Conservation (phyloP, 768 basidiomycete species). For the Lactifluus echinatus region DNA sequence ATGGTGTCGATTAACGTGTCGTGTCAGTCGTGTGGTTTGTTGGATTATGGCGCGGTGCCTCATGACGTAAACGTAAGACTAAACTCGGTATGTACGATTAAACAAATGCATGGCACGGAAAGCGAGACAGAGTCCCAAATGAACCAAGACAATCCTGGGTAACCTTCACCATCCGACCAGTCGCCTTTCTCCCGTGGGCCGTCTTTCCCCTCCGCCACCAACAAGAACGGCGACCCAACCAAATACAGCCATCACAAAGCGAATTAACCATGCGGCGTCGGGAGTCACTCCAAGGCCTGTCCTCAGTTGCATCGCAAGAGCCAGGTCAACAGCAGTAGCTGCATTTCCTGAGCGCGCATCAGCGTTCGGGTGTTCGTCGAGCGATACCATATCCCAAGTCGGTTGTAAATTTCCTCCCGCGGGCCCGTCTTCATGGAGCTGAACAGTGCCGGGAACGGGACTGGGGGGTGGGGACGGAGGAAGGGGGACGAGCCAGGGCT, state of each 20-base stretch:
- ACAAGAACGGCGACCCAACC: slow-evolving; percentile 65
- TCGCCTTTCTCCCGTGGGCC: slow-evolving; percentile 2
- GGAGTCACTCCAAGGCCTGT: slow-evolving; percentile 63
- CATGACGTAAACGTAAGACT: background rate
- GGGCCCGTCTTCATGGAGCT: slow-evolving; percentile 5
- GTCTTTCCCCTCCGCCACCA: slow-evolving; percentile 19
- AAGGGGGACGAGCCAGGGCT: slow-evolving; percentile 19
- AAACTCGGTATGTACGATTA: background rate
- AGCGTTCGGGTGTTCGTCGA: slow-evolving; percentile 17
- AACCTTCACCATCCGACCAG: background rate
- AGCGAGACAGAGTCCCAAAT: too few relatives aligned
- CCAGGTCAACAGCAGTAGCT: slow-evolving; percentile 45
- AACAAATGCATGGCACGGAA: slow-evolving; percentile 3
- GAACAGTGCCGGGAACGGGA: slow-evolving; percentile 21
- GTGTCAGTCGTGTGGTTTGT: too few relatives aligned
- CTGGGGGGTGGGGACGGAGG: slow-evolving; percentile 18
- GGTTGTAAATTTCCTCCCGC: slow-evolving; percentile 1
- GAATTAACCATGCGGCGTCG: slow-evolving; percentile 71
- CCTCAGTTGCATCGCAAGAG: slow-evolving; percentile 69
- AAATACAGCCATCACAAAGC: slow-evolving; percentile 72
- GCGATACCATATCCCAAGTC: slow-evolving; percentile 7
- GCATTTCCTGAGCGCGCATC: slow-evolving; percentile 33
- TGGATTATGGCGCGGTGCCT: too few relatives aligned
- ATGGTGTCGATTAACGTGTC: slow-evolving; percentile 25
- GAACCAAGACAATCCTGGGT: background rate